Evolutionary conservation across 2,329 filamentous ascomycete genomes (phyloP), one percentile per base, ranked within the genome.

Genomic region (Alternaria viburni): DNA sequence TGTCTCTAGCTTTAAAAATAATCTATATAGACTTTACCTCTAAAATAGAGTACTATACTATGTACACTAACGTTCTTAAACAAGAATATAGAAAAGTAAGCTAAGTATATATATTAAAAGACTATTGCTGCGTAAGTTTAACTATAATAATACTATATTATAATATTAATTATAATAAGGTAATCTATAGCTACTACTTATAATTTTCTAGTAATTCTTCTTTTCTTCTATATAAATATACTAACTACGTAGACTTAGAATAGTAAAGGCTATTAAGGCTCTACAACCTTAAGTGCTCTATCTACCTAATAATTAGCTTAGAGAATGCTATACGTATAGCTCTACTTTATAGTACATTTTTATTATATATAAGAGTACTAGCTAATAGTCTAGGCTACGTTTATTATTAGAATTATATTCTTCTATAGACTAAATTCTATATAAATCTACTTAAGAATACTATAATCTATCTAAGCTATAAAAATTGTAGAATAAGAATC

Each of bases 261-360:
- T 51, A 25, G 56, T 46, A 58, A 41, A 58, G 46, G 30, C 56
- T 25, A 10, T 17, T 58, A 10, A 46, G 32, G 17, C 46, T 58
- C 17, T 58, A 58, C 13, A 58, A 58, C 19, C 46, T 58, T 2
- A 58, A 30, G 25, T 58, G 25, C 23, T n/a, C 32, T 26, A 58
- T 58, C 12, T 58, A 36, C 23, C 10, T 58, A 45, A 46, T 23
- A 23, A 6, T 23, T 23, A 23, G 51, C n/a, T 3, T 36, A 4
- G n/a, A 13, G 21, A 51, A 21, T 15, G 43, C 56, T 26, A 32
- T 6, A 17, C 56, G 56, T 9, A 26, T 58, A 30, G n/a, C 56
- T 25, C 32, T 58, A 45, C 13, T 58, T 51, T 58, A 25, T 12
- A 36, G 56, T 58, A 58, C 7, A 47, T 58, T 58, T 26, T 32